Conservation (phyloP, 2,329 filamentous ascomycete genomes). For the Fusarium drepaniforme region DNA sequence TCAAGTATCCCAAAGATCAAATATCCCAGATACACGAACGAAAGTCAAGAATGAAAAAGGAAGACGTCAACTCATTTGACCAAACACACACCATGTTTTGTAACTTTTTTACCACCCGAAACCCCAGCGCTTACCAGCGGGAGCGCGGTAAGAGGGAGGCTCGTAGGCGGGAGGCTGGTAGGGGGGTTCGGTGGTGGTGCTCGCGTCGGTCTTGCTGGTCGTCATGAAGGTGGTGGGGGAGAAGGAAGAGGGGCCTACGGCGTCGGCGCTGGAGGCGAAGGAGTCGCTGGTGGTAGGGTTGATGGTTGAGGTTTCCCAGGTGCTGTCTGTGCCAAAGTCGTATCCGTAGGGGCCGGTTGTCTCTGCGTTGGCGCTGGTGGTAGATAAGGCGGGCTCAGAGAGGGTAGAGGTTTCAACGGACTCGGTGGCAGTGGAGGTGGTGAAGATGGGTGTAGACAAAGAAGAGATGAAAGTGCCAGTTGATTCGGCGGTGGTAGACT, state of each 20-base stretch:
- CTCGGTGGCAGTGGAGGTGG: neutral
- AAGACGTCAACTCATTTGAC: neutral
- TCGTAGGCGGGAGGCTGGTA: slow-evolving; percentile 43
- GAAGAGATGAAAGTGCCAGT: neutral
- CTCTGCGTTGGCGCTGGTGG: neutral
- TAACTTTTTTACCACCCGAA: slow-evolving; percentile 13
- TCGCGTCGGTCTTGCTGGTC: slow-evolving; percentile 32
- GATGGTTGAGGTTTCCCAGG: slow-evolving; percentile 18
- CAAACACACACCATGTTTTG: neutral
- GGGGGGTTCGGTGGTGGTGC: slow-evolving; percentile 13
- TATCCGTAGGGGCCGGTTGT: slow-evolving; percentile 25
- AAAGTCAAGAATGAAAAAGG: slow-evolving; percentile 12
- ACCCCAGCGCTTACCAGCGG: slow-evolving; percentile 38
- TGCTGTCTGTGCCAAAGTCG: slow-evolving; percentile 21
- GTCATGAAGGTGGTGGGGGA: slow-evolving; percentile 41
- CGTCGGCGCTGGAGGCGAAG: slow-evolving; percentile 24
- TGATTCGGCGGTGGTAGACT: neutral
- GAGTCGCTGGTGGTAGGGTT: neutral
- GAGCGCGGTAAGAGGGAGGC: slow-evolving; percentile 33
- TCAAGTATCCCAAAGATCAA: neutral
- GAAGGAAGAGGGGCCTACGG: slow-evolving; percentile 9
- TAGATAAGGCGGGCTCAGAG: neutral
- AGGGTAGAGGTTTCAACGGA: neutral
- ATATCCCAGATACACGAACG: slow-evolving; percentile 13
- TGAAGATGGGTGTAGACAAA: neutral